A percentile compares a stretch with the other conserved stretches of the same genome.
These are phyloP conservation scores for Paspalum vaginatum DNA, from an alignment of 176 grass and related monocot genomes.

Conservation along the genomic window DNA sequence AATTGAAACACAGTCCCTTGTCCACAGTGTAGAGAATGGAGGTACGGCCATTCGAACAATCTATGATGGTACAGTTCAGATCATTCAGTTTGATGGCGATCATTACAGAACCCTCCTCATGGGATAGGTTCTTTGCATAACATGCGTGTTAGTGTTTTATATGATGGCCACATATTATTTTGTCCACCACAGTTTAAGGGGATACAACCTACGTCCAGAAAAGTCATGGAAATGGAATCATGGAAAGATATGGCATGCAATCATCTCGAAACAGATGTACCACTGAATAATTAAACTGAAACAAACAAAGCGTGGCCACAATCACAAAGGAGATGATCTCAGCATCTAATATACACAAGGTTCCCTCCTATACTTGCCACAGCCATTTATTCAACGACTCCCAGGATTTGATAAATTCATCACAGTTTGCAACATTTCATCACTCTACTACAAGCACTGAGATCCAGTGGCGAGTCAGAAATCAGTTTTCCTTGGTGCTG, in stretches of 20 bases:
- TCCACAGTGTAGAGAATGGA: too few species aligned
- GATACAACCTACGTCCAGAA: too few species aligned
- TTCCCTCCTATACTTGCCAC: not conserved
- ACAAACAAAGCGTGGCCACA: not conserved
- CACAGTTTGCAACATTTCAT: not conserved
- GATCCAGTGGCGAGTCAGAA: not conserved
- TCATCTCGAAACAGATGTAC: not conserved
- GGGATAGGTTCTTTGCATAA: too few species aligned
- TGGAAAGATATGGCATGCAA: not conserved
- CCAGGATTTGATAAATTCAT: not conserved
- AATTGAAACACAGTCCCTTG: too few species aligned
- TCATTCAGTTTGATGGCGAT: too few species aligned
- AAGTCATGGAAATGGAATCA: not conserved
- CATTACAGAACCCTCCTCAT: too few species aligned
- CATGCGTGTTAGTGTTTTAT: too few species aligned
- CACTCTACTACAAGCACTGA: not conserved
- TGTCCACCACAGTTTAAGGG: too few species aligned
- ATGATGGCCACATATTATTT: too few species aligned
- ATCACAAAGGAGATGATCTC: not conserved
- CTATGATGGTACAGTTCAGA: too few species aligned
- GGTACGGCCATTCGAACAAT: too few species aligned
- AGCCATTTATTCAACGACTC: not conserved
- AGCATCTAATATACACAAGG: slow-evolving; percentile 6
- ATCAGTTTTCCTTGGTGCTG: slow-evolving; percentile 72
- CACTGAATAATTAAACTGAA: not conserved